A percentile compares a stretch with the other conserved stretches of the same genome.
These are phyloP conservation scores for Fibroporia radiculosa DNA, from an alignment of 768 basidiomycete genomes.

Conservation along the genomic window DNA sequence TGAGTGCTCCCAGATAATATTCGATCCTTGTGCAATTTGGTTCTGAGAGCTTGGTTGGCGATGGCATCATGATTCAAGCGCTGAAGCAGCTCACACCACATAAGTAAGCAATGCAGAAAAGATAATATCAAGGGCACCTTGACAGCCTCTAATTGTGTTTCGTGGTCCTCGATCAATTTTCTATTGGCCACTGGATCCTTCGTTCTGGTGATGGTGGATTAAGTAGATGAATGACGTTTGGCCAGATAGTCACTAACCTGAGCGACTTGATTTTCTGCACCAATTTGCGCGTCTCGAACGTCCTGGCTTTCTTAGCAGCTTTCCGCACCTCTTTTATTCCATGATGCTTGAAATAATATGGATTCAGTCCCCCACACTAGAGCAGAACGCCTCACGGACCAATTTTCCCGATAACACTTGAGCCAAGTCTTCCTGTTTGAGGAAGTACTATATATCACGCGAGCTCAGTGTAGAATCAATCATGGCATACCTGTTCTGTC, in stretches of 20 bases:
- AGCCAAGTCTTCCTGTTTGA: background rate
- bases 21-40: constrained; percentile 70
- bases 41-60: constrained; percentile 56
- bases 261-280: constrained; percentile 73
- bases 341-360: constrained; percentile 49
- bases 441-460: background rate
- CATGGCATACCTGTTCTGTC: no score
- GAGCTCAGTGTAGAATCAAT: no score
- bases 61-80: constrained; percentile 48
- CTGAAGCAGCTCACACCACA: constrained; percentile 28
- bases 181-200: constrained; percentile 30
- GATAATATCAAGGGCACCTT: constrained; percentile 41
- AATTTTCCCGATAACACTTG: background rate
- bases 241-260: constrained; percentile 35
- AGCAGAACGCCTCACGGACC: background rate
- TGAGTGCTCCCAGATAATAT: constrained; percentile 41
- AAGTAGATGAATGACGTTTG: background rate
- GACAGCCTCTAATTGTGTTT: constrained; percentile 50
- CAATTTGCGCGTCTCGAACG: constrained; percentile 75
- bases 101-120: constrained; percentile 2
- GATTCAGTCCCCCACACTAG: background rate
- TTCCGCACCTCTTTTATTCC: constrained; percentile 64
- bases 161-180: constrained; percentile 41
- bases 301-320: constrained; percentile 72
- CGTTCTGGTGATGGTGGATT: constrained; percentile 3